phyloP scores from a whole-genome alignment of 1,284 basidiomycete genomes.

The Veloporphyrellus conicus region DNA sequence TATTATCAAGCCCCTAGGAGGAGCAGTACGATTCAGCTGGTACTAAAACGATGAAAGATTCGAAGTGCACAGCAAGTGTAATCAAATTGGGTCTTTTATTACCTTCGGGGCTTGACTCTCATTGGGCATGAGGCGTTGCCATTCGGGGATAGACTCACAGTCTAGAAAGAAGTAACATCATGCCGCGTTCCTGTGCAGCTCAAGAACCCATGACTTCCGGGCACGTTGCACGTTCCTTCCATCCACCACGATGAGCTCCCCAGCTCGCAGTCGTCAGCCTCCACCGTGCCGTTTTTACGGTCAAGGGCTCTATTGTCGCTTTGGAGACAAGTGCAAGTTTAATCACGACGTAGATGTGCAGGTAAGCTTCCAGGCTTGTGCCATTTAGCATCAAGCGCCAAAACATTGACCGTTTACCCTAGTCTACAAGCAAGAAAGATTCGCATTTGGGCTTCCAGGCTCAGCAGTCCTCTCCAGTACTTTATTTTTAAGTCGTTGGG shows the following conservation, averaged over 20 bases:
- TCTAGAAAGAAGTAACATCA: too few relatives aligned
- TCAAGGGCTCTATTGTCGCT: constrained; percentile 24
- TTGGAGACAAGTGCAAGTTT: constrained; percentile 24
- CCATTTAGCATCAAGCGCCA: not conserved
- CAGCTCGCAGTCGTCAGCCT: constrained; percentile 3
- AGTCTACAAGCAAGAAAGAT: constrained; percentile 4
- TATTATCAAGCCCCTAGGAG: too few relatives aligned
- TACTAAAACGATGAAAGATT: too few relatives aligned
- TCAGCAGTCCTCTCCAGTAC: not conserved
- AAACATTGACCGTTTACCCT: not conserved
- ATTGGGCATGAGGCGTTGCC: too few relatives aligned
- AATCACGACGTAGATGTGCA: constrained; percentile 16
- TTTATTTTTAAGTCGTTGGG: not conserved
- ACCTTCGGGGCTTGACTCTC: too few relatives aligned
- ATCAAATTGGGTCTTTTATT: too few relatives aligned
- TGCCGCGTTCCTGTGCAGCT: too few relatives aligned
- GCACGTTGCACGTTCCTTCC: too few relatives aligned
- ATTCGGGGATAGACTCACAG: too few relatives aligned
- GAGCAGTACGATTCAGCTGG: too few relatives aligned
- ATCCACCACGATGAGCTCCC: not conserved
- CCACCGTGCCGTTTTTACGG: constrained; percentile 15
- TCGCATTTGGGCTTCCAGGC: not conserved
- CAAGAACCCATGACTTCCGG: too few relatives aligned
- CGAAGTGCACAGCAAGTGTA: too few relatives aligned
- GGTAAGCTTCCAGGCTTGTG: not conserved